Percentiles rank a stretch among this genome's conserved stretches.
Conservation (phyloP, 306 rosid species). For the Begonia loranthoides region DNA sequence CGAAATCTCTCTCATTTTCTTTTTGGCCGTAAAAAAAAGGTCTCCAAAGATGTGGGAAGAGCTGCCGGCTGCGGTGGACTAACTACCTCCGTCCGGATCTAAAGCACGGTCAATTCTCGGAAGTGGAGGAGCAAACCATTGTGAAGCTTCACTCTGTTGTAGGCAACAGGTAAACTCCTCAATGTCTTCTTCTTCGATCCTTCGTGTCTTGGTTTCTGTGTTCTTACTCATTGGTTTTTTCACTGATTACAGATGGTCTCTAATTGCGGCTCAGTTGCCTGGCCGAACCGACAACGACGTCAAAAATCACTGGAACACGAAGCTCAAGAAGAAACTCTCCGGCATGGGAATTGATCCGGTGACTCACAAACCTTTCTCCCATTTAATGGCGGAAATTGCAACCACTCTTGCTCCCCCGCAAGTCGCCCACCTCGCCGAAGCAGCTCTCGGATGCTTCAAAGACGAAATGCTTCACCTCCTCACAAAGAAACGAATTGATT, state of each 20-base stretch:
- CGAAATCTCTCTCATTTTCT: neutral
- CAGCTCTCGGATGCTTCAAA: slow-evolving; percentile 84
- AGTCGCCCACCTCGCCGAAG: slow-evolving; percentile 71
- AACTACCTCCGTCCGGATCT: slow-evolving; percentile 87
- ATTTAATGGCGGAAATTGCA: slow-evolving; percentile 84
- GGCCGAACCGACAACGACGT: slow-evolving; percentile 85
- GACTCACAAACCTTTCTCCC: slow-evolving; percentile 75
- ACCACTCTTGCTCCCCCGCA: slow-evolving; percentile 72
- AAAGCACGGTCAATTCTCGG: slow-evolving; percentile 81
- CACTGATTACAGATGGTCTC: slow-evolving; percentile 47
- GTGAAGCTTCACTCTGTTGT: slow-evolving; percentile 85
- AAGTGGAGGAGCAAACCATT: slow-evolving; percentile 72
- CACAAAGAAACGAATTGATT: slow-evolving; percentile 44
- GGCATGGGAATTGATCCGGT: slow-evolving; percentile 78
- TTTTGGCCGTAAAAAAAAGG: slow-evolving; percentile 20
- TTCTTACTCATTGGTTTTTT: neutral
- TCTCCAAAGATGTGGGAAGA: slow-evolving; percentile 84
- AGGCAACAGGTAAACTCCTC: slow-evolving; percentile 54
- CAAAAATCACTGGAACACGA: slow-evolving; percentile 75
- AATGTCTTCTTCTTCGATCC: too few relatives aligned
- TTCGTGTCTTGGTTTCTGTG: too few relatives aligned
- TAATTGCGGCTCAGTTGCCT: slow-evolving; percentile 61
- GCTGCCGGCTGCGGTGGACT: slow-evolving; percentile 85
- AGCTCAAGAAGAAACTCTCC: slow-evolving; percentile 61
- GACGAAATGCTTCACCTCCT: slow-evolving; percentile 81